Base-by-base conservation (phyloP, 73 alveolate genomes). In the Tetrahymena malaccensis region DNA sequence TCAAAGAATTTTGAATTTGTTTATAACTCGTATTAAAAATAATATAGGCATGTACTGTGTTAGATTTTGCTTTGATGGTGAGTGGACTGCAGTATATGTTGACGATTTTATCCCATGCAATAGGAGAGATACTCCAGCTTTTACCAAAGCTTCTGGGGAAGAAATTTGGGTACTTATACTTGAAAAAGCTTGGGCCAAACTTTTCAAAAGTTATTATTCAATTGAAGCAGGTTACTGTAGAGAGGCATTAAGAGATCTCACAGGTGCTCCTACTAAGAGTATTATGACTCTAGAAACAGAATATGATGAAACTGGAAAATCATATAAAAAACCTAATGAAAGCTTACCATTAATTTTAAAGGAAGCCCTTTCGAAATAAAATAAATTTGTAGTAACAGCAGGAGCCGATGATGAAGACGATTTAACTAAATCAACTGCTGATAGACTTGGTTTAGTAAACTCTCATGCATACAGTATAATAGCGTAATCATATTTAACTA, bases 111-210 rank as follows among this genome's bases (percentile, higher is more conserved):
- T 99, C 85, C 99, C 99, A 16, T 96, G 96, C 44, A 40, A 40
- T 96, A 96, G 96, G 93, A 85, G 96, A 34, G 93, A 95, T 31
- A 96, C 95, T 38, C 97, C 95, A 93, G 99, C 99, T 50, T 98
- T 98, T 96, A 95, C 99, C 35, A 96, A 96, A 57, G 98, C 99
- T 13, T 94, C 98, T 95, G 98, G 98, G 43, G 94, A 97, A 27
- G 99, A 98, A 96, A 94, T 98, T 38, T 99, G 99, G 99, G 99
- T 99, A 17, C 97, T 99, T 19, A 58, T 99, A 9, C 95, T 99
- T 35, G 99, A 99, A 97, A 99, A 99, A 97, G 99, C 99, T 9
- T 99, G 99, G 99, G 99, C 99, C 21, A 99, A 99, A 97, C 94
- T 98, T 15, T 98, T 98, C 97, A 99, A 99, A n/a, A 96, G 97